phyloP scores from a whole-genome alignment of 495 filamentous ascomycete species.

The Ramalina intermedia region DNA sequence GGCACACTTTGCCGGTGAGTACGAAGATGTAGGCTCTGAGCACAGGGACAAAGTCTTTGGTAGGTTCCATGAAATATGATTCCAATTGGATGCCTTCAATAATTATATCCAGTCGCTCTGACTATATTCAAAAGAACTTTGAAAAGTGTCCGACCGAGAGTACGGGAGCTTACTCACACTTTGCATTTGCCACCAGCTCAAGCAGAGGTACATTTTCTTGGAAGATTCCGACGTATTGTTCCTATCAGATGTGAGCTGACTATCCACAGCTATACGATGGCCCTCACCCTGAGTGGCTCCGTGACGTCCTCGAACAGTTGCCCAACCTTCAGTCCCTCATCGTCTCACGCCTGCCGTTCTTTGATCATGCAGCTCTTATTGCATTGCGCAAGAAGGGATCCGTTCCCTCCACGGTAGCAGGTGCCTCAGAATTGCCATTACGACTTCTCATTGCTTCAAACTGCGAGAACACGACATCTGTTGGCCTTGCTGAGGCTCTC shows the following conservation, averaged over 20 bases:
- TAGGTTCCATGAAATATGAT: constrained; percentile 13
- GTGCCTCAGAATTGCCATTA: constrained; percentile 22
- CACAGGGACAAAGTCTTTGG: constrained; percentile 48
- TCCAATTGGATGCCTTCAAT: not conserved
- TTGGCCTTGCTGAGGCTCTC: constrained; percentile 37
- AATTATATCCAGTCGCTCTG: constrained; percentile 35
- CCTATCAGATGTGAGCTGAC: not conserved
- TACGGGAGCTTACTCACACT: constrained; percentile 46
- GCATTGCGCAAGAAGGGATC: constrained; percentile 24
- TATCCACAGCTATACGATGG: constrained; percentile 37
- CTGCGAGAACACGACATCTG: constrained; percentile 43
- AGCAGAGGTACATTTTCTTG: constrained; percentile 26
- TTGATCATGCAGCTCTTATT: constrained; percentile 46
- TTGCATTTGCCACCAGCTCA: constrained; percentile 53
- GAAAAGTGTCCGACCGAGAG: constrained; percentile 35
- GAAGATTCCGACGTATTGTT: not conserved
- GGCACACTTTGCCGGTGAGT: constrained; percentile 36
- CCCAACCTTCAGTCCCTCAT: constrained; percentile 48
- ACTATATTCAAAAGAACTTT: constrained; percentile 49
- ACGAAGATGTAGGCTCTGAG: constrained; percentile 14
- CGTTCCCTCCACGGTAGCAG: constrained; percentile 1
- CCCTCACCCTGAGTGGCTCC: constrained; percentile 45
- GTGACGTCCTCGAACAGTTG: constrained; percentile 44
- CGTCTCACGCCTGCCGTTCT: constrained; percentile 46
- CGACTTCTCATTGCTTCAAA: constrained; percentile 42